Evolutionary conservation across 371 early-diverging fungal species (phyloP), one percentile per base, ranked within the genome.

Genomic region (Zopfochytrium polystomum): DNA sequence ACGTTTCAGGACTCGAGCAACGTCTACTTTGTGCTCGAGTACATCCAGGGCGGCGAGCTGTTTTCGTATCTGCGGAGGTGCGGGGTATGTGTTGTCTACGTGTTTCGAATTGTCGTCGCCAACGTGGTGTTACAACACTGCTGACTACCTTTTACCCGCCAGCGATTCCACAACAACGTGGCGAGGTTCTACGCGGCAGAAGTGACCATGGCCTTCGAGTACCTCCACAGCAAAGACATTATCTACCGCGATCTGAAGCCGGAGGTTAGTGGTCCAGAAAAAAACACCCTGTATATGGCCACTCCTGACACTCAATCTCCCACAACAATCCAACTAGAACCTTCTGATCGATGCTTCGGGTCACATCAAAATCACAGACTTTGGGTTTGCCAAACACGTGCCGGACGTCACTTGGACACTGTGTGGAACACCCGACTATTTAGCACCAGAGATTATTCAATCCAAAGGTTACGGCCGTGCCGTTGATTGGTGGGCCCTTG

Each of bases 341-440:
- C 85, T 95, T 65, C 87, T 99, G 60, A 72, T 99, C 71, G 91
- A 93, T 66, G 83, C 87, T n/a, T 82, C 88, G 51, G 89, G 86
- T 33, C 91, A 91, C 67, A 85, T 93, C 58, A 95, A 93, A 58
- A 91, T 99, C 15, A 93, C 92, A 52, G 98, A 97, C 74, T 97
- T 93, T 77, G 98, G 96, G 3, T 92, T 97, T 69, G 90, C 90
- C 33, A 95, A 92, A 42, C 98, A 52, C 96, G 92, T 98, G 0
- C 90, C 91, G 3, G 52, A 65, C 42, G 86, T 90, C 55, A 97
- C 96, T 13, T 95, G 95, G 96, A 97, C 96, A 31, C 82, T 98
- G 9, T 98, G 98, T 71, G 99, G 99, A n/a, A 99, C 99, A 27
- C 99, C 99, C 6, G 99, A 98, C 68, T n/a, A n/a, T n/a, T n/a